A percentile compares a stretch with the other conserved stretches of the same genome.
phyloP scores from a whole-genome alignment of 805 yeast species.

The Isabelozyma rhagii region DNA sequence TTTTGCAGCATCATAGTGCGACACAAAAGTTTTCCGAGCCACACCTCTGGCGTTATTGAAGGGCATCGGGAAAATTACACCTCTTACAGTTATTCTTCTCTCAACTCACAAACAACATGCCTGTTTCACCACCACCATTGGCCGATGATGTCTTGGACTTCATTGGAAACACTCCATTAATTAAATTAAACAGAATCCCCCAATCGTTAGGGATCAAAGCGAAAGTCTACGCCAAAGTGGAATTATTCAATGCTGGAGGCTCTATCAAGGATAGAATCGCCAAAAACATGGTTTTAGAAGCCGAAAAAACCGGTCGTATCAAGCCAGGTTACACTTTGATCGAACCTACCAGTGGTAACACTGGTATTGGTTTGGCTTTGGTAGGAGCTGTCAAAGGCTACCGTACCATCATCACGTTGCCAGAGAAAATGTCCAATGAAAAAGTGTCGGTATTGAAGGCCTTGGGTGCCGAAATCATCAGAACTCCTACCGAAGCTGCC shows the following conservation, averaged over 20 bases:
- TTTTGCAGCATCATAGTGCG: neutral
- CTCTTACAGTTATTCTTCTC: neutral
- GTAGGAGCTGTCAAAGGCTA: conserved; percentile 86
- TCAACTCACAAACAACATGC: neutral
- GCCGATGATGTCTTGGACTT: conserved; percentile 61
- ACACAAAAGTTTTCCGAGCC: neutral
- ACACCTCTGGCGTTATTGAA: neutral
- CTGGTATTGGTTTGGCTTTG: conserved; percentile 86
- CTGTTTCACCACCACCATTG: conserved; percentile 27
- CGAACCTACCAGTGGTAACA: conserved; percentile 89
- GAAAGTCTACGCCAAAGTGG: conserved; percentile 68
- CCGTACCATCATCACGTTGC: conserved; percentile 81
- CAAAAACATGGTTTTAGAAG: conserved; percentile 80
- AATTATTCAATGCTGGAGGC: conserved; percentile 85
- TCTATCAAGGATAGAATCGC: conserved; percentile 89
- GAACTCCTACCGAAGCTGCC: conserved; percentile 91
- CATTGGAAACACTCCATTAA: conserved; percentile 84
- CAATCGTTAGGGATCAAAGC: conserved; percentile 75
- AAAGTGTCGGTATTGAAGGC: conserved; percentile 86
- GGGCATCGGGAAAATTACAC: neutral
- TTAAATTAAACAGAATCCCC: conserved; percentile 72
- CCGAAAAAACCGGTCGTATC: conserved; percentile 72
- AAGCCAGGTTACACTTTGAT: conserved; percentile 84
- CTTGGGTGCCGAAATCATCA: conserved; percentile 83
- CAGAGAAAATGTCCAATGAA: conserved; percentile 91